Evolutionary conservation across 2,329 filamentous ascomycete species (phyloP), one percentile per base, ranked within the genome.

Genomic region (Helotiales sp.): DNA sequence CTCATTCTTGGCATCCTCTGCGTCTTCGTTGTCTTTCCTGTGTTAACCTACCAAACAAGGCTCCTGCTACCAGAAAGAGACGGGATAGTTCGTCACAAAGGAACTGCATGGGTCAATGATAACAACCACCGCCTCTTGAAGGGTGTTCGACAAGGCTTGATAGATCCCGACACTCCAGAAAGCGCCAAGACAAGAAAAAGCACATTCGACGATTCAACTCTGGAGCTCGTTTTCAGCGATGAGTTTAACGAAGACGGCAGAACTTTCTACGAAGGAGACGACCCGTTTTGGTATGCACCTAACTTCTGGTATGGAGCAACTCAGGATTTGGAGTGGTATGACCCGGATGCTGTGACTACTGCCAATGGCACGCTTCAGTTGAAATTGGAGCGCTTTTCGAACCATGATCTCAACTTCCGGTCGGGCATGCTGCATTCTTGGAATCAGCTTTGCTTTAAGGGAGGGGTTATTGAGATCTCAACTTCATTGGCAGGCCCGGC

Each of bases 301-400:
- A 80, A 87, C 70, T 77, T 86, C 57, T 86, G 85, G 83, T 87
- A 87, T 74, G 83, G 74, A 80, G 84, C 84, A 81, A 86, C 75
- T 77, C 74, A 77, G 60, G 77, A 78, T 57, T 83, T 75, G 79
- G 84, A 67, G 61, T 77, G 75, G 75, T 77, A 77, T 67, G 74
- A 75, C 64, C 75, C 75, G 7, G 84, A 85, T 72, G 84, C 84
- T 3, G 80, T 82, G 24, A 85, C 82, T 6, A 86, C 84, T 11
- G 79, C 75, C 57, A 78, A 80, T 37, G 83, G 83, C 7, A 81
- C 80, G 4, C 74, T 85, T 5, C 79, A 83, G 67, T 71, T 85
- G 11, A 79, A 78, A 47, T 69, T 85, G 40, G 83, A 85, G 65
- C 73, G 77, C 32, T 82, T 83, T 65, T 70, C 70, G 1, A 84